These are phyloP conservation scores for Podaxis rugospora DNA, from an alignment of 768 basidiomycete species.

Conservation along the genomic window DNA sequence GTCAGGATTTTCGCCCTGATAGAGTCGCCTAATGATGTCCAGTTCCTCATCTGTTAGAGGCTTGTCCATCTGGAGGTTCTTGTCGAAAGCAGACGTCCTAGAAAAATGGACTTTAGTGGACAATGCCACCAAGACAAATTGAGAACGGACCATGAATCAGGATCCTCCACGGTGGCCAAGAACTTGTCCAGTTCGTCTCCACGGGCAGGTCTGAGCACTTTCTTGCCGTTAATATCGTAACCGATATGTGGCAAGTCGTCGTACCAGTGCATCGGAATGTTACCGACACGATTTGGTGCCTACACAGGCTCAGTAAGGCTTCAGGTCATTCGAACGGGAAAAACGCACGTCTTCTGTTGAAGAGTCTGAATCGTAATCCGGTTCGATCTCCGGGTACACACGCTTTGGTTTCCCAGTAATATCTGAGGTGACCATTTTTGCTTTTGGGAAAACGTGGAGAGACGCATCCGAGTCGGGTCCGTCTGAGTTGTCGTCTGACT, in stretches of 20 bases:
- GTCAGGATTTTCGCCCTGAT: slow-evolving; percentile 89
- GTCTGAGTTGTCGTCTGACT: slow-evolving; percentile 35
- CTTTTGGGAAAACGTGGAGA: slow-evolving; percentile 55
- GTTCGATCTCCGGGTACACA: slow-evolving; percentile 85
- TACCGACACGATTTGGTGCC: slow-evolving; percentile 93
- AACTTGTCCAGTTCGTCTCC: slow-evolving; percentile 99
- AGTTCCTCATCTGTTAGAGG: slow-evolving; percentile 87
- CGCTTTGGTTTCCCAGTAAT: slow-evolving; percentile 84
- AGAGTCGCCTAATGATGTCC: slow-evolving; percentile 90
- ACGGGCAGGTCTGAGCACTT: slow-evolving; percentile 87
- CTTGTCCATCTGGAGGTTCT: slow-evolving; percentile 79
- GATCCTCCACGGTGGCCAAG: slow-evolving; percentile 88
- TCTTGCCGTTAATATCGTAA: slow-evolving; percentile 93
- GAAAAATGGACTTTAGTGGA: not conserved
- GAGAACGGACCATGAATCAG: slow-evolving; percentile 70
- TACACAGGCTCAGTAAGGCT: slow-evolving; percentile 26
- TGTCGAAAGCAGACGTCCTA: slow-evolving; percentile 93
- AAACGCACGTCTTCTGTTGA: slow-evolving; percentile 83
- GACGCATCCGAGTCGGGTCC: slow-evolving; percentile 39
- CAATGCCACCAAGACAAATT: not conserved
- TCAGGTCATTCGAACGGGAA: not conserved
- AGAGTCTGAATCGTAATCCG: slow-evolving; percentile 88
- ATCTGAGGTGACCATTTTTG: slow-evolving; percentile 67
- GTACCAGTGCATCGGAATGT: slow-evolving; percentile 98
- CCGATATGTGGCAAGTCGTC: slow-evolving; percentile 99